phyloP scores from a whole-genome alignment of 208 protist genomes.

The Trichomonas tenax region DNA sequence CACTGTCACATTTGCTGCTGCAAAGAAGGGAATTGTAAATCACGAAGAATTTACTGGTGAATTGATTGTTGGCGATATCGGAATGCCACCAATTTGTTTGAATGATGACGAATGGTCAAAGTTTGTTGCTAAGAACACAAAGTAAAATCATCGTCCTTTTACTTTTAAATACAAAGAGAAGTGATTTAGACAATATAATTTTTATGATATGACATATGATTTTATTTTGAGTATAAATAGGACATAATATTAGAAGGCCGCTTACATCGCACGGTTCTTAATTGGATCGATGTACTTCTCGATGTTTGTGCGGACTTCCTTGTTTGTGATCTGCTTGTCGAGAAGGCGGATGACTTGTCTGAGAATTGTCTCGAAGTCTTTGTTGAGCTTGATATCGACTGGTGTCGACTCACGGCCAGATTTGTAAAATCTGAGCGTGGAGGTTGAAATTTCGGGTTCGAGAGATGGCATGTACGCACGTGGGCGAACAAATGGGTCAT shows the following conservation, averaged over 20 bases:
- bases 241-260: no score
- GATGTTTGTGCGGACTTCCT: background rate
- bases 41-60: background rate
- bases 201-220: no score
- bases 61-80: background rate
- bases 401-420: background rate
- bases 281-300: background rate
- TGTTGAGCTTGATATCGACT: background rate
- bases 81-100: slow-evolving; percentile 21
- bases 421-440: background rate
- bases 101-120: background rate
- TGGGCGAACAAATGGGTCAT: background rate
- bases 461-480: background rate
- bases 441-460: background rate
- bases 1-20: background rate
- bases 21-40: background rate
- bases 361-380: background rate
- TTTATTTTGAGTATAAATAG: no score
- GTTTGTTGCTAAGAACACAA: background rate
- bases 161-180: no score
- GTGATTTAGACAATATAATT: no score
- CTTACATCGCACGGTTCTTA: background rate
- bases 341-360: background rate
- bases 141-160: background rate
- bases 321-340: background rate